Conservation (phyloP, 2,329 filamentous ascomycete genomes). For the Cytospora chrysosperma region DNA sequence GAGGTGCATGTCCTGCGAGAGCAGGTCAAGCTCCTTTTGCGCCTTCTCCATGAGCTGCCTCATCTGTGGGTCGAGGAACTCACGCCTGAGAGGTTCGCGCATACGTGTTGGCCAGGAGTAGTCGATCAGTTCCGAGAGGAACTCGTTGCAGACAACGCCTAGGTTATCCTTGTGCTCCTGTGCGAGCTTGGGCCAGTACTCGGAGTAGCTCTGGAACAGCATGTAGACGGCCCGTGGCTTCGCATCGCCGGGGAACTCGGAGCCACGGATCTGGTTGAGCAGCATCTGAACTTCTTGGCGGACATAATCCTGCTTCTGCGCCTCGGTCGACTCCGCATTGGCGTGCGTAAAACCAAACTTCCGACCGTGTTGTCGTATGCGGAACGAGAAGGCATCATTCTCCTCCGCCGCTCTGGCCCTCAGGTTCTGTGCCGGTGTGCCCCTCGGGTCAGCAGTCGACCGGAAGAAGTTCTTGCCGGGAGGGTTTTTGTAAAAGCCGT, state of each 20-base stretch:
- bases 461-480: slow-evolving; percentile 52
- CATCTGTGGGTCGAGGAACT: slow-evolving; percentile 51
- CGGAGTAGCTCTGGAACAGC: slow-evolving; percentile 53
- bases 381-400: slow-evolving; percentile 48
- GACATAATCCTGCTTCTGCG: slow-evolving; percentile 48
- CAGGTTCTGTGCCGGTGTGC: slow-evolving; percentile 51
- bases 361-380: slow-evolving; percentile 50
- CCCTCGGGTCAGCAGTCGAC: slow-evolving; percentile 47
- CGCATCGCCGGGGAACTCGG: slow-evolving; percentile 52
- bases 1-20: slow-evolving; percentile 51
- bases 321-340: slow-evolving; percentile 23
- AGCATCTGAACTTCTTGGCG: slow-evolving; percentile 49
- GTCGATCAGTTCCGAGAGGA: slow-evolving; percentile 50
- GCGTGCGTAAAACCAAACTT: slow-evolving; percentile 44
- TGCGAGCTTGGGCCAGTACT: slow-evolving; percentile 51
- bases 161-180: slow-evolving; percentile 56
- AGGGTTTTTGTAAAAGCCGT: slow-evolving; percentile 56
- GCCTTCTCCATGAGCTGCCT: slow-evolving; percentile 46
- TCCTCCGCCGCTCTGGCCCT: slow-evolving; percentile 52
- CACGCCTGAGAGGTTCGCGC: slow-evolving; percentile 48
- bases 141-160: slow-evolving; percentile 54
- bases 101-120: slow-evolving; percentile 51
- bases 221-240: slow-evolving; percentile 55
- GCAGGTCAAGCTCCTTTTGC: slow-evolving; percentile 44
- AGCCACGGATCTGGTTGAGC: slow-evolving; percentile 50